Conservation (phyloP, 345 rosid genomes). For the Lepidium aucheri region DNA sequence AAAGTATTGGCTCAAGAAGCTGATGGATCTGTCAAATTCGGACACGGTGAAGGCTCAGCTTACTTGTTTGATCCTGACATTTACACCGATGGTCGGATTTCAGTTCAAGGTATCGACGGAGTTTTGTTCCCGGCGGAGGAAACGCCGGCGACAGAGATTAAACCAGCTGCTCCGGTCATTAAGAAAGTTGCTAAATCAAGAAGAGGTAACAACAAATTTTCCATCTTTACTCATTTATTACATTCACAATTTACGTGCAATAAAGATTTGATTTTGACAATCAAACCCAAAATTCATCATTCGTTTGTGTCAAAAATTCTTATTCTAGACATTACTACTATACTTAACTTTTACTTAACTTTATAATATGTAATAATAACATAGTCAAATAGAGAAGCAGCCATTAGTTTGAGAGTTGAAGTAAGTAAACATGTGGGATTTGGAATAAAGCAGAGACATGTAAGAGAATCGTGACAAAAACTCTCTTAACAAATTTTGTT, state of each 20-base stretch:
- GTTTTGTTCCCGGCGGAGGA: slow-evolving; percentile 69
- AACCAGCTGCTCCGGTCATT: slow-evolving; percentile 23
- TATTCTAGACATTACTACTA: neutral
- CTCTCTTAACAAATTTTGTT: slow-evolving; percentile 7
- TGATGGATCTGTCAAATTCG: slow-evolving; percentile 91
- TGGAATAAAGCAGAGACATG: slow-evolving; percentile 27
- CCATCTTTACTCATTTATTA: neutral
- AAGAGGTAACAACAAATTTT: slow-evolving; percentile 52
- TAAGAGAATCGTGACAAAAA: slow-evolving; percentile 14
- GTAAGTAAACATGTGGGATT: slow-evolving; percentile 23
- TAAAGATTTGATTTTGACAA: slow-evolving; percentile 4
- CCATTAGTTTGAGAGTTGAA: slow-evolving; percentile 7
- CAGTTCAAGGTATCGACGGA: slow-evolving; percentile 89
- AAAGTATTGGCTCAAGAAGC: slow-evolving; percentile 87
- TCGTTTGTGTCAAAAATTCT: neutral
- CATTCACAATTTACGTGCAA: too few relatives aligned
- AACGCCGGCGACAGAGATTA: slow-evolving; percentile 14
- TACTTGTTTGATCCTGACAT: slow-evolving; percentile 96
- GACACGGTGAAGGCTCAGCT: slow-evolving; percentile 63
- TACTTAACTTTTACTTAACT: neutral
- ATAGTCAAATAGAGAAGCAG: slow-evolving; percentile 12
- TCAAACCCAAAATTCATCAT: slow-evolving; percentile 5
- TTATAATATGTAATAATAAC: neutral
- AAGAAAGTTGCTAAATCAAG: slow-evolving; percentile 62
- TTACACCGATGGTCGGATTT: slow-evolving; percentile 84